Conservation (phyloP, 202 grass and related monocot species). For the Panicum virgatum region DNA sequence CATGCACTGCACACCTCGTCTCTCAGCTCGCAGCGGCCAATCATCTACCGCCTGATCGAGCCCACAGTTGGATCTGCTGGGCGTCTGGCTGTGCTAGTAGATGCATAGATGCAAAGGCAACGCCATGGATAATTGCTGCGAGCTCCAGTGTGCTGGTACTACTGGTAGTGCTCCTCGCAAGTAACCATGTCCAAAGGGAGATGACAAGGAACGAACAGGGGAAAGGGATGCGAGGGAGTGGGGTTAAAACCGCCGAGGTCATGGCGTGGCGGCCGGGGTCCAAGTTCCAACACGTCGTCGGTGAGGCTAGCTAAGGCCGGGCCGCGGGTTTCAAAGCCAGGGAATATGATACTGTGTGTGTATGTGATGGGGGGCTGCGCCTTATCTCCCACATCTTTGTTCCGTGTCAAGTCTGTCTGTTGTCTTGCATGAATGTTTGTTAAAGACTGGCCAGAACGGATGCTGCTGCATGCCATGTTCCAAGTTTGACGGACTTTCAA, state of each 20-base stretch:
- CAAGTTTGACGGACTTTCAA: too few species aligned
- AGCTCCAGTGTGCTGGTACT: neutral
- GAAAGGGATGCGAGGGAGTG: conserved; percentile 15
- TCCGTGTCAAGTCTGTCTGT: conserved; percentile 33
- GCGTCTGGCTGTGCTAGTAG: neutral
- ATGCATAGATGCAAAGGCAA: conserved; percentile 12
- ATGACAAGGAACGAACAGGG: conserved; percentile 21
- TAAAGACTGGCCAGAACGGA: neutral
- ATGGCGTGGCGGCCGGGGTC: neutral
- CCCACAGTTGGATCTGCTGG: neutral
- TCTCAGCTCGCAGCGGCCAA: neutral
- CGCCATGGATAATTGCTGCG: conserved; percentile 26
- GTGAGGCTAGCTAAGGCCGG: conserved; percentile 28
- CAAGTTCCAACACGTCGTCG: conserved; percentile 37
- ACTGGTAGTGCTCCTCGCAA: neutral
- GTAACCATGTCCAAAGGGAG: conserved; percentile 23
- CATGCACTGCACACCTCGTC: neutral
- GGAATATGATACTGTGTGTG: conserved; percentile 39
- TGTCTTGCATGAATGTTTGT: conserved; percentile 22
- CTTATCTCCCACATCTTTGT: neutral
- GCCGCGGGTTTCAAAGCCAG: neutral
- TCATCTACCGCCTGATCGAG: neutral
- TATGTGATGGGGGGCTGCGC: neutral
- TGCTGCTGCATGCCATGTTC: neutral
- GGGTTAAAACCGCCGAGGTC: conserved; percentile 35